Evolutionary conservation across 805 yeast species (phyloP).

Genomic region (Sungouiozyma intestinalis): DNA sequence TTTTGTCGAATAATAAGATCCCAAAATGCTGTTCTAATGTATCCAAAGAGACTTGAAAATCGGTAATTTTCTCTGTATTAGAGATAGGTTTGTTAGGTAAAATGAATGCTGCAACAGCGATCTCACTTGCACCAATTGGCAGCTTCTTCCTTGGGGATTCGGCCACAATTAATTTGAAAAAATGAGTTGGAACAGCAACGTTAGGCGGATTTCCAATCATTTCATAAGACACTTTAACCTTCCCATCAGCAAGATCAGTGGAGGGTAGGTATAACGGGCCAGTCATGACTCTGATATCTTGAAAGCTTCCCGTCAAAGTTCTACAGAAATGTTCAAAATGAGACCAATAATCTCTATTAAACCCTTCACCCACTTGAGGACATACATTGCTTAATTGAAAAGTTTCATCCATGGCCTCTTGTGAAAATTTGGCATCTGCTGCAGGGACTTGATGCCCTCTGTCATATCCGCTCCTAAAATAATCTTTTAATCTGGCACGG

Average conservation of each 20-base stretch:
- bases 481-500: conserved; percentile 70
- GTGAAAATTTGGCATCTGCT: conserved; percentile 88
- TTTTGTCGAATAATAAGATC: conserved; percentile 60
- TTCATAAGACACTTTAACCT: conserved; percentile 76
- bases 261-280: conserved; percentile 90
- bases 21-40: conserved; percentile 86
- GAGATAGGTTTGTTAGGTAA: conserved; percentile 77
- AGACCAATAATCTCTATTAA: conserved; percentile 97
- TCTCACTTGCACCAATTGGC: conserved; percentile 10
- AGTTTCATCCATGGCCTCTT: conserved; percentile 90
- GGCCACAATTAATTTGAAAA: conserved; percentile 82
- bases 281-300: conserved; percentile 74
- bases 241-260: conserved; percentile 62
- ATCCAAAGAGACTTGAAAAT: conserved; percentile 80
- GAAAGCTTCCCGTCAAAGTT: conserved; percentile 59
- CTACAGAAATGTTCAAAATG: conserved; percentile 87
- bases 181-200: conserved; percentile 96
- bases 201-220: conserved; percentile 95
- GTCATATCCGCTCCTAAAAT: conserved; percentile 91
- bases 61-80: conserved; percentile 57
- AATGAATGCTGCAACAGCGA: conserved; percentile 87
- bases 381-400: conserved; percentile 82
- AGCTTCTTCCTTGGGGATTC: conserved; percentile 43
- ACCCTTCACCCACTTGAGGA: conserved; percentile 97
- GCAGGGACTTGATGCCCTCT: conserved; percentile 98